Conservation (phyloP, 495 filamentous ascomycete species). For the Lophiotrema nucula region DNA sequence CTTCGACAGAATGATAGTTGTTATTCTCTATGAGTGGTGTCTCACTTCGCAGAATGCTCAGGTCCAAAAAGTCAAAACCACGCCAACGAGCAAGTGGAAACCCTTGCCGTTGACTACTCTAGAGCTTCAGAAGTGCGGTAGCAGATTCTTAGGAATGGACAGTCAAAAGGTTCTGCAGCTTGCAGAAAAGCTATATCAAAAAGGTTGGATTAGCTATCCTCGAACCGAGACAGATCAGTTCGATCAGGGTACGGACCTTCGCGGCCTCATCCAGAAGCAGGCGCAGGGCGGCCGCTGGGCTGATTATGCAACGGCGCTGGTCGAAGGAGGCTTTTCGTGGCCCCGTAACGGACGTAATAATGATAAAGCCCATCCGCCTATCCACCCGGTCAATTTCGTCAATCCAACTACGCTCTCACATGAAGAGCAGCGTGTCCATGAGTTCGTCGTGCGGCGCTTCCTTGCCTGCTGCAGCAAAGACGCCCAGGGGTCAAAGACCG, state of each 20-base stretch:
- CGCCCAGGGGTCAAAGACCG: slow-evolving; percentile 76
- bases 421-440: slow-evolving; percentile 77
- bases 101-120: slow-evolving; percentile 92
- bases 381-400: slow-evolving; percentile 85
- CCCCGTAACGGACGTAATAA: slow-evolving; percentile 82
- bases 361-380: slow-evolving; percentile 93
- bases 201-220: slow-evolving; percentile 94
- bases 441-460: slow-evolving; percentile 88
- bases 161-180: slow-evolving; percentile 82
- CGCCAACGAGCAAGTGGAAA: slow-evolving; percentile 89
- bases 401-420: slow-evolving; percentile 54
- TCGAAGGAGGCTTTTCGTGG: slow-evolving; percentile 72
- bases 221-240: slow-evolving; percentile 97
- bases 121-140: slow-evolving; percentile 92
- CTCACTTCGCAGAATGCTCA: slow-evolving; percentile 70
- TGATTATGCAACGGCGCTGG: slow-evolving; percentile 70
- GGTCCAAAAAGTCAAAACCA: slow-evolving; percentile 78
- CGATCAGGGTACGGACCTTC: slow-evolving; percentile 85
- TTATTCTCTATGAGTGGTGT: slow-evolving; percentile 82
- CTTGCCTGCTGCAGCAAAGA: slow-evolving; percentile 95
- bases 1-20: slow-evolving; percentile 80
- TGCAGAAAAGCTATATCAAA: slow-evolving; percentile 83
- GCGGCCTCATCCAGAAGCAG: slow-evolving; percentile 78
- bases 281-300: slow-evolving; percentile 73
- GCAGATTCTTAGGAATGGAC: slow-evolving; percentile 75